Evolutionary conservation across 352 stramenopile species (phyloP), one percentile per base, ranked within the genome.

Genomic region (Phytophthora nicotianae): DNA sequence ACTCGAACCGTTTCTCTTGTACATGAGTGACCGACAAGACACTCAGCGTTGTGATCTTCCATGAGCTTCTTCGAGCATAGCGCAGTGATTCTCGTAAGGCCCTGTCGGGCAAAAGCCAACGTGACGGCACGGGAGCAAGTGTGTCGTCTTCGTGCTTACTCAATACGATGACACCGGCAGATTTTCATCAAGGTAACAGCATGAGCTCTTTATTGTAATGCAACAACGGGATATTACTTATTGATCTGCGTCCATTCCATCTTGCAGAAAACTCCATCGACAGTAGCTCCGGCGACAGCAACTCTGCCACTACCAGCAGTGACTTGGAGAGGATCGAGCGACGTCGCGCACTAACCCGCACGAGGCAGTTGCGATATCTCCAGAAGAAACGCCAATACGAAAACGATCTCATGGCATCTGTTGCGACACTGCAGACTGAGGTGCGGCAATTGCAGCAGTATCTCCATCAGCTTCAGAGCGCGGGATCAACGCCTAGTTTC

Each of bases 321-420:
- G 35, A 64, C 52, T 19, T 23, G 13, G 38, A 19, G 17, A 49
- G 40, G 40, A 23, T 53, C 7, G 47, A 58, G 14, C 40, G 48
- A 32, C 61, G 55, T 11, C 61, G 61, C 11, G 47, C 29, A n/a
- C 46, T 65, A 17, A 63, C 23, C 27, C 63, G 68, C 8, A 58
- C 38, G 16, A 45, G 68, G 6, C 68, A 76, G 43, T 6, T 64
- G 41, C 58, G 64, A 10, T 76, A 76, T 48, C 53, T 70, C n/a
- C 27, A 64, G 23, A 68, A 66, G 42, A 67, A 67, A 41, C 62
- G 48, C 8, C 58, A 67, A 35, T 53, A 70, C 26, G 63, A 73
- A 41, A 43, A 37, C 19, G 50, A 62, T 7, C 50, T 73, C 3
- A 33, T 41, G 21, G 33, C 20, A 26, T 53, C 40, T 5, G 50